Evolutionary conservation across 257 asterid genomes (phyloP), one percentile per base, ranked within the genome.

Genomic region (Jacaranda copaia): DNA sequence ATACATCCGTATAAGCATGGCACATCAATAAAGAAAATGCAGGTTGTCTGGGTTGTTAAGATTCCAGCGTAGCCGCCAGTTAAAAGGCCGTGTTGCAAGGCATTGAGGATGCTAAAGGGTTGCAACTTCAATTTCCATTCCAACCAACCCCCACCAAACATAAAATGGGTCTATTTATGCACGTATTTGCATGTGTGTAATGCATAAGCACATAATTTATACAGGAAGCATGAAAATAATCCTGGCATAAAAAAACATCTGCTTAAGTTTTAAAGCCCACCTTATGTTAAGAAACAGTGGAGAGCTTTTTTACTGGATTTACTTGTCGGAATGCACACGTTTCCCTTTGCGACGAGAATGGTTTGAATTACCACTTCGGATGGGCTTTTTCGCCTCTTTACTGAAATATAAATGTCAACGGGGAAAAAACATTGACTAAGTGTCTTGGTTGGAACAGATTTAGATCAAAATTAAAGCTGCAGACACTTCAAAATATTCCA

Each of bases 341-440:
- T 86, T 86, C 57, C 83, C 88, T 75, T 84, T 86, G 83, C 88
- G 88, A 36, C 88, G 88, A 43, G 86, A 25, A 67, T 70, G 73
- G 81, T 60, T 69, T 32, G 88, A 18, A 72, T 79, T 79, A 60
- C 82, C 72, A 48, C 48, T 75, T 46, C 87, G 72, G 16, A 53
- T 18, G 43, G 81, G 81, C 86, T 70, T 84, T 53, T 12, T 79
- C 5, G 80, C 45, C 81, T 81, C 84, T 70, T 76, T 86, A 36
- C 90, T 86, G 90, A 77, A 72, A 49, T 51, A 36, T n/a, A 69
- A 61, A 19, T 5, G 57, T 49, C 45, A 75, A 56, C 0, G 13
- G 52, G 46, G 20, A 55, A 55, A 53, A n/a, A 35, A 63, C 7
- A 3, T 66, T 32, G 8, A 45, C 7, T 40, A 16, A 68, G 57